Evolutionary conservation across 345 rosid species (phyloP), one percentile per base, ranked within the genome.

Genomic region (Arabidopsis suecica): DNA sequence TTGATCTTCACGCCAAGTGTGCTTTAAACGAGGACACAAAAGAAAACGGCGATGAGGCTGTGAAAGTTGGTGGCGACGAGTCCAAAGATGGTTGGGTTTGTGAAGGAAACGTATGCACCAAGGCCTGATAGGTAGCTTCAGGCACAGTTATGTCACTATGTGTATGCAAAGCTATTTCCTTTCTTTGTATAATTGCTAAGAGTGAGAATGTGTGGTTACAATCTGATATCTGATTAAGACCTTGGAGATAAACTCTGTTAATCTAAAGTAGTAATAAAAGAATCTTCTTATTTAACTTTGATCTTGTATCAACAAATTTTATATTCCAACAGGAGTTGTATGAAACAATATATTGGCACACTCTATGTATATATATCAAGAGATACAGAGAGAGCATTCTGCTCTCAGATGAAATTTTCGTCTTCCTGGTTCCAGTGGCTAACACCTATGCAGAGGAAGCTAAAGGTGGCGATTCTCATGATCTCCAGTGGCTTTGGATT

Each of bases 1-100:
- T 86, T 36, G 81, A 86, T 88, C 89, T 91, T 63, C 89, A 91
- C 73, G 88, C 86, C 0, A 78, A 79, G 41, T 90, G 96, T 69
- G 84, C 86, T 23, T 44, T 86, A 48, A 32, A 80, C 56, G 78
- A 80, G 66, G 71, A 41, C 32, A 53, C 34, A 1, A 4, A 60
- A 6, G 16, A 7, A 32, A 68, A 51, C 28, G 16, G 20, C 7
- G 83, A 57, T 4, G 71, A 22, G 3, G 63, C 41, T 23, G 50
- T 42, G 40, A 59, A 66, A 50, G 78, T 57, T 14, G 76, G 72
- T 48, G 85, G 36, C 0, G 66, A 44, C 11, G 68, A 67, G 9
- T 5, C 83, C 12, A 64, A 70, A 22, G 89, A 82, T 34, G 92
- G 90, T 14, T 88, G 89, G 89, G 73, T 65, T 22, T 87, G 92